Conservation (phyloP, 768 basidiomycete species). For the Xanthoconium stramineum region DNA sequence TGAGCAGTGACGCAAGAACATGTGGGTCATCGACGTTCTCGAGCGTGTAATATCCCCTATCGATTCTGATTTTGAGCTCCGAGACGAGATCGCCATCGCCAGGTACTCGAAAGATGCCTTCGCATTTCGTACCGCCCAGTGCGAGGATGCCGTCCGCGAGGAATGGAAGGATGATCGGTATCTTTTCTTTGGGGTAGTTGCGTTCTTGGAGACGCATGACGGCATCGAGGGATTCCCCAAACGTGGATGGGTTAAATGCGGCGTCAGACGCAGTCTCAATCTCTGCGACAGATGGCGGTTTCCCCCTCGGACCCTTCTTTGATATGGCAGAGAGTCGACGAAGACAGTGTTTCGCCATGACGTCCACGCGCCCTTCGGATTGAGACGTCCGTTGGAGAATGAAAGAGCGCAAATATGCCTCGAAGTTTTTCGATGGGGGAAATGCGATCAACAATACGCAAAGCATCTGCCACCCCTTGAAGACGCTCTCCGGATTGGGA, state of each 20-base stretch:
- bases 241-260: conserved; percentile 92
- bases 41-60: conserved; percentile 86
- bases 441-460: conserved; percentile 91
- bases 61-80: conserved; percentile 84
- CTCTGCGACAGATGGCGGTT: conserved; percentile 75
- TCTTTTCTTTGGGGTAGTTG: conserved; percentile 78
- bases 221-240: conserved; percentile 84
- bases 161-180: conserved; percentile 93
- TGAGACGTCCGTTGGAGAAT: conserved; percentile 65
- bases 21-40: conserved; percentile 90
- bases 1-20: conserved; percentile 84
- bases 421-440: conserved; percentile 91
- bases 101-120: conserved; percentile 92
- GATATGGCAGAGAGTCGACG: conserved; percentile 71
- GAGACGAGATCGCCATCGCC: conserved; percentile 89
- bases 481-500: conserved; percentile 76
- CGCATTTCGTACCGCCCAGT: conserved; percentile 76
- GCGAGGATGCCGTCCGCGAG: conserved; percentile 90
- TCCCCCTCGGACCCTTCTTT: conserved; percentile 83
- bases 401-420: conserved; percentile 78
- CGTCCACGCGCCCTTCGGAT: conserved; percentile 74
- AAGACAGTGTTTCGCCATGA: conserved; percentile 91
- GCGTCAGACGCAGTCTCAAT: conserved; percentile 95
- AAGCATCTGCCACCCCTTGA: conserved; percentile 91
- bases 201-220: conserved; percentile 82